phyloP scores from a whole-genome alignment of 495 filamentous ascomycete species.

The Penicillium canariense region DNA sequence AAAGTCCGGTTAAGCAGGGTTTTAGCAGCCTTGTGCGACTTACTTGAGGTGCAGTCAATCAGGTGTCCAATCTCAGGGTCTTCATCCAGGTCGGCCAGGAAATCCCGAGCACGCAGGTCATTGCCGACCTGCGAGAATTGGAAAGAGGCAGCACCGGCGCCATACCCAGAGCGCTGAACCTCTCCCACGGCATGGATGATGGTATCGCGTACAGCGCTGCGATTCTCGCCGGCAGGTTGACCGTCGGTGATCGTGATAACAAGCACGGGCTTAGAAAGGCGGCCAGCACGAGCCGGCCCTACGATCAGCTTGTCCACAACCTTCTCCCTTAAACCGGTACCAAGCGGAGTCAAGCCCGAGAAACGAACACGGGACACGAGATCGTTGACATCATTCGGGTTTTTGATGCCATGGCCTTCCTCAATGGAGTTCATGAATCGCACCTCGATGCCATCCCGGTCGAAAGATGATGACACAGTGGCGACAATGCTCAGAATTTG shows the following conservation, averaged over 20 bases:
- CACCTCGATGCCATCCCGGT: conserved; percentile 66
- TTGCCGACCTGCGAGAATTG: conserved; percentile 76
- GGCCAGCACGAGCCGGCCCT: conserved; percentile 43
- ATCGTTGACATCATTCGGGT: conserved; percentile 55
- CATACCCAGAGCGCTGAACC: conserved; percentile 45
- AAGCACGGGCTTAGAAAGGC: conserved; percentile 62
- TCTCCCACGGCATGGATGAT: conserved; percentile 50
- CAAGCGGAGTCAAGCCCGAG: conserved; percentile 66
- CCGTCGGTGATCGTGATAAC: conserved; percentile 73
- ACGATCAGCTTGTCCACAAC: conserved; percentile 61
- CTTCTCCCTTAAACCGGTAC: conserved; percentile 58
- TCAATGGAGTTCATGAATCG: conserved; percentile 67
- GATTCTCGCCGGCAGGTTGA: conserved; percentile 56
- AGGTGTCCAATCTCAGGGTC: conserved; percentile 60
- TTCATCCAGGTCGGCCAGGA: conserved; percentile 59
- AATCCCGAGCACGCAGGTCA: conserved; percentile 62
- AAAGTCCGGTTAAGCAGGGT: conserved; percentile 2
- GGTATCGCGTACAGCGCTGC: conserved; percentile 47
- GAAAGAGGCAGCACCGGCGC: conserved; percentile 57
- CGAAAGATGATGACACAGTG: conserved; percentile 65
- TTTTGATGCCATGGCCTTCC: conserved; percentile 52
- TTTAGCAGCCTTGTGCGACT: conserved; percentile 25
- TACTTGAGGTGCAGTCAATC: conserved; percentile 74
- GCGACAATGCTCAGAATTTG: conserved; percentile 62
- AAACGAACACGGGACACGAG: conserved; percentile 60